Evolutionary conservation across 106 monocot species (phyloP), one percentile per base, ranked within the genome.

Genomic region (Apostasia ramifera): DNA sequence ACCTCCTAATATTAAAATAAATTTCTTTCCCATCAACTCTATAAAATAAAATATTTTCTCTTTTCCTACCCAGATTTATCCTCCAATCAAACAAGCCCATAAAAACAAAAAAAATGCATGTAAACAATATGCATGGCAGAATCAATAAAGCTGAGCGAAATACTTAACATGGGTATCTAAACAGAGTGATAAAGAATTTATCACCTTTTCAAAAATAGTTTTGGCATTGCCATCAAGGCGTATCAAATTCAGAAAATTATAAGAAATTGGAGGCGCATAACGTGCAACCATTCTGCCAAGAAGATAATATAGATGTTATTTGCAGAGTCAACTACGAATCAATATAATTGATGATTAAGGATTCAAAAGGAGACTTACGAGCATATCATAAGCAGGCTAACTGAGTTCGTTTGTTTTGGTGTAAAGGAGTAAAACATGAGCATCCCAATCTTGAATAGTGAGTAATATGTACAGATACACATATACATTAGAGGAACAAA

Each of bases 391-490:
- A 97, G 95, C 74, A 97, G 74, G 75, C 95, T 97, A 40, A 97
- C 95, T 53, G 95, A 89, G 69, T 89, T 97, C 53, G 95, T 97
- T 57, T 92, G 95, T 73, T 82, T 84, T 8, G 92, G 89, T 61
- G 95, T 97, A 11, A 97, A 70, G 45, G 92, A 92, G 77, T 97
- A 95, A 67, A 97, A 92, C 92, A 89, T 92, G 52, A 97, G 78
- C 95, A 89, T 97, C 66, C 95, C 95, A 83, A 97, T 83, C 79
- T 97, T 89, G 81, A 97, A 92, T 57, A 97, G 82, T 4, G 95
- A 97, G 79, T 97, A 97, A 80, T 97, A 97, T 68, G 92, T 97
- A 69, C 95, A 97, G 40, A 97, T 76, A 50, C 92, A 97, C 95
- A 97, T 97, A 73, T 97, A 97, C 91, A 95, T 82, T 48, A 97